Percentiles rank a stretch among this genome's conserved stretches.
These are phyloP conservation scores for Colletotrichum ledebouriae DNA, from an alignment of 2,329 filamentous ascomycete genomes.

Conservation along the genomic window DNA sequence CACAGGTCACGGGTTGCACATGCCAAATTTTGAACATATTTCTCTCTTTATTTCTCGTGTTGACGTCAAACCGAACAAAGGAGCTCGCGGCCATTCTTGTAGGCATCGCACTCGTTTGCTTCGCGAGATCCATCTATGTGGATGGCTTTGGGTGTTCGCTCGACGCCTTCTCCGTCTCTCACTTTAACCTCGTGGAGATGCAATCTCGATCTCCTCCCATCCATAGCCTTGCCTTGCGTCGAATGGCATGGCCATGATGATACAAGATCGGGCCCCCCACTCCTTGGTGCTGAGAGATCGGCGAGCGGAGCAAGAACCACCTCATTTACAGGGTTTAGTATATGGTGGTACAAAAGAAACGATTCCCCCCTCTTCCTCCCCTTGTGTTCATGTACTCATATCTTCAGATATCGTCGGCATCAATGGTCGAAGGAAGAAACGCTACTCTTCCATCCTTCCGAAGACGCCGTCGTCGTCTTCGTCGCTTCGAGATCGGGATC, in stretches of 20 bases:
- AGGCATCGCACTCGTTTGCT: conserved; percentile 39
- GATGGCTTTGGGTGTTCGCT: conserved; percentile 64
- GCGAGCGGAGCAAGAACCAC: conserved; percentile 72
- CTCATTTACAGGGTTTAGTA: conserved; percentile 59
- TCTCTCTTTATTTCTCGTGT: conserved; percentile 33
- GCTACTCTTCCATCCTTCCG: conserved; percentile 91
- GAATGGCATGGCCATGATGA: conserved; percentile 33
- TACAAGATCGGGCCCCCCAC: conserved; percentile 63
- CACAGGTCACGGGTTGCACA: conserved; percentile 34
- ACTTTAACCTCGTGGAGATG: conserved; percentile 79
- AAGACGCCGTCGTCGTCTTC: conserved; percentile 97
- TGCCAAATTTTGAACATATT: conserved; percentile 32
- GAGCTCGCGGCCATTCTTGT: conserved; percentile 34
- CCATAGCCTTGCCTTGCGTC: conserved; percentile 34
- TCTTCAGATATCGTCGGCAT: conserved; percentile 42
- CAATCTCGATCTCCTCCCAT: conserved; percentile 51
- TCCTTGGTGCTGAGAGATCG: conserved; percentile 77
- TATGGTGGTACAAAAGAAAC: conserved; percentile 66
- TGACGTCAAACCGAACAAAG: conserved; percentile 35
- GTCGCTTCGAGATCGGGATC: conserved; percentile 76
- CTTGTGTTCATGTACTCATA: conserved; percentile 45
- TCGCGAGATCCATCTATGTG: conserved; percentile 46
- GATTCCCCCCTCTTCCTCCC: conserved; percentile 46
- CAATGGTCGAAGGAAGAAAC: conserved; percentile 21
- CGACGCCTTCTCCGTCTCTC: conserved; percentile 73